A percentile compares a stretch with the other conserved stretches of the same genome.
Evolutionary conservation across 177 flowering plant species (phyloP).

Genomic region (Vitis hybrid): DNA sequence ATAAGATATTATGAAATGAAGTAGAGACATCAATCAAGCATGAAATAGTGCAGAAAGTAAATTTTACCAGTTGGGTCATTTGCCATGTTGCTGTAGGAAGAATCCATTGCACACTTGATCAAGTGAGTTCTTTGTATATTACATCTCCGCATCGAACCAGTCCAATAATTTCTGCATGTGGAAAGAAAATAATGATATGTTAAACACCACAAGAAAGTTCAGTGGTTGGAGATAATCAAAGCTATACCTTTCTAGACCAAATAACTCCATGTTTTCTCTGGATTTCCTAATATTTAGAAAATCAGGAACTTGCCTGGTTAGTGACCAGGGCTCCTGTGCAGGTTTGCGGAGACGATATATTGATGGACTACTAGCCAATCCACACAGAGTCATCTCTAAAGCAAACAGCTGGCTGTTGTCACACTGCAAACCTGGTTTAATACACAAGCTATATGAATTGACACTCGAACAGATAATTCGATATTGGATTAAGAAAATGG

Average conservation of each 20-base stretch:
- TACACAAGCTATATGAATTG: no score
- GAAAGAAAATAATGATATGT: background rate
- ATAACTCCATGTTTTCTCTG: slow-evolving; percentile 17
- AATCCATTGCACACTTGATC: slow-evolving; percentile 69
- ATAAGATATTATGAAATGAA: no score
- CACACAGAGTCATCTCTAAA: slow-evolving; percentile 55
- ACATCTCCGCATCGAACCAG: slow-evolving; percentile 21
- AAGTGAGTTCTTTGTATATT: slow-evolving; percentile 14
- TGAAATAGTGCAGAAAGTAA: no score
- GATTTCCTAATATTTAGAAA: slow-evolving; percentile 18
- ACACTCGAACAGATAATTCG: no score
- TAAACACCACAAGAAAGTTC: no score
- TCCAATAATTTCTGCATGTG: slow-evolving; percentile 33
- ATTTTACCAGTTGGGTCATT: slow-evolving; percentile 57
- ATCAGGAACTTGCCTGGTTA: slow-evolving; percentile 23
- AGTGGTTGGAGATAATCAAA: background rate
- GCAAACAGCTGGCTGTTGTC: no score
- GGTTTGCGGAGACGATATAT: slow-evolving; percentile 37
- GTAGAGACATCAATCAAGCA: no score
- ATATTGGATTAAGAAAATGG: no score
- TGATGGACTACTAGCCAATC: slow-evolving; percentile 55
- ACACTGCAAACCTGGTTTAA: no score
- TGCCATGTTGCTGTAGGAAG: slow-evolving; percentile 72
- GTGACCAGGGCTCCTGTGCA: slow-evolving; percentile 19
- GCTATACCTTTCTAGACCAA: slow-evolving; percentile 44